Evolutionary conservation across 495 filamentous ascomycete genomes (phyloP), one percentile per base, ranked within the genome.

Genomic region (Daldinia caldariorum): DNA sequence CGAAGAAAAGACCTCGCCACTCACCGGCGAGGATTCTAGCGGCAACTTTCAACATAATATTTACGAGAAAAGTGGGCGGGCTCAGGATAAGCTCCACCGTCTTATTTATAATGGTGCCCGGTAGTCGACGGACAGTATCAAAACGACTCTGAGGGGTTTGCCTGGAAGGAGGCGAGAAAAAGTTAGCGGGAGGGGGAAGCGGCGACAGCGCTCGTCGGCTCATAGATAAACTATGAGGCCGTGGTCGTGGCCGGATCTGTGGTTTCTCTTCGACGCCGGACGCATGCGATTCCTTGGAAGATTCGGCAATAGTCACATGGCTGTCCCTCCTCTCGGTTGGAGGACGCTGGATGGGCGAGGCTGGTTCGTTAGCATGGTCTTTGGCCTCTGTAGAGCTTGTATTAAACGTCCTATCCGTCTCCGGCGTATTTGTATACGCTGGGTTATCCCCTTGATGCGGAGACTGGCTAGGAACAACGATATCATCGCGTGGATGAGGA

Each of bases 21-120:
- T 87, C 85, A 4, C 89, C 91, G 20, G 89, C 86, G 0, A 87
- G 84, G 66, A 96, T 91, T 39, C 86, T 87, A 0, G 91, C 88
- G 2, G 93, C 92, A 32, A 97, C 91, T 56, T 87, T 87, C 7
- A 97, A 83, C 83, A 97, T 91, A 43, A 95, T 79, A 7, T 87
- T 83, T 38, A 97, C 83, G 7, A 97, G 84, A 64, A 92, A 87
- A 22, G 89, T 84, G 0, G 93, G 92, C 7, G 93, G 92, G 0
- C 90, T 86, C 29, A 96, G 79, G 1, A 96, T 81, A 4, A 95
- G 82, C 18, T 91, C 86, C 74, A 87, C 89, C 0, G 92, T 93
- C 78, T 91, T 93, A 31, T 89, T 86, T 16, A 96, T 81, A 26
- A 97, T 84, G 0, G 87, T 86, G 9, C 86, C 81, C 1, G 92